Conservation (phyloP, 306 rosid species). For the Betula pendula region DNA sequence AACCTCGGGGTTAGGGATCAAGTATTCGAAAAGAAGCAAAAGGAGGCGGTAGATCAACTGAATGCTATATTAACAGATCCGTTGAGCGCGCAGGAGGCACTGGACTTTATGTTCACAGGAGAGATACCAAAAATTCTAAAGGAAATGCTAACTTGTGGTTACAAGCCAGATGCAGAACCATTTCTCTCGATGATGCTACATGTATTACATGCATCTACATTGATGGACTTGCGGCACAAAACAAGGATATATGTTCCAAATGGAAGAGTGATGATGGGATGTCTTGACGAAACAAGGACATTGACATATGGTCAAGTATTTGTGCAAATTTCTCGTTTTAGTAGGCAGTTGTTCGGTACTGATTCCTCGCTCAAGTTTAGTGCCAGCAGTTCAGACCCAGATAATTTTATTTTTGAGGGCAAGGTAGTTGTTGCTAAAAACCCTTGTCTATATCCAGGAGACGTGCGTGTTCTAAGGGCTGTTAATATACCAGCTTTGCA, state of each 20-base stretch:
- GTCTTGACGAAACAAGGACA: slow-evolving; percentile 44
- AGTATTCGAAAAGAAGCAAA: slow-evolving; percentile 32
- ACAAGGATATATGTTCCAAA: slow-evolving; percentile 31
- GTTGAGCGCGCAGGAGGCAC: slow-evolving; percentile 30
- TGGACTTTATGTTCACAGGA: slow-evolving; percentile 34
- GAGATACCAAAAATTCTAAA: slow-evolving; percentile 27
- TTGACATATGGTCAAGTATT: slow-evolving; percentile 47
- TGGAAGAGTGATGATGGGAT: slow-evolving; percentile 51
- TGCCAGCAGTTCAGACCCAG: neutral
- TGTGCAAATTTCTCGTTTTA: slow-evolving; percentile 27
- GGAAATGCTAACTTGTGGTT: slow-evolving; percentile 41
- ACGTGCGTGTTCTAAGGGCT: slow-evolving; percentile 38
- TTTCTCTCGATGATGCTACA: slow-evolving; percentile 46
- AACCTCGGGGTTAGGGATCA: slow-evolving; percentile 31
- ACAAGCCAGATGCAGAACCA: slow-evolving; percentile 42
- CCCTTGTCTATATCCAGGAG: slow-evolving; percentile 49
- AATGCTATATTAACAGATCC: slow-evolving; percentile 34
- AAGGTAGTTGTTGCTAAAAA: slow-evolving; percentile 45
- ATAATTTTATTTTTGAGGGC: slow-evolving; percentile 12
- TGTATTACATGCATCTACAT: slow-evolving; percentile 32
- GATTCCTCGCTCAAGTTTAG: neutral
- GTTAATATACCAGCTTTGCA: slow-evolving; percentile 37
- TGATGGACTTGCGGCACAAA: slow-evolving; percentile 22
- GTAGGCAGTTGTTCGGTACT: neutral
- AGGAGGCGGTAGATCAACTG: slow-evolving; percentile 23